Evolutionary conservation across 306 rosid species (phyloP).

Genomic region (Citrullus amarus): DNA sequence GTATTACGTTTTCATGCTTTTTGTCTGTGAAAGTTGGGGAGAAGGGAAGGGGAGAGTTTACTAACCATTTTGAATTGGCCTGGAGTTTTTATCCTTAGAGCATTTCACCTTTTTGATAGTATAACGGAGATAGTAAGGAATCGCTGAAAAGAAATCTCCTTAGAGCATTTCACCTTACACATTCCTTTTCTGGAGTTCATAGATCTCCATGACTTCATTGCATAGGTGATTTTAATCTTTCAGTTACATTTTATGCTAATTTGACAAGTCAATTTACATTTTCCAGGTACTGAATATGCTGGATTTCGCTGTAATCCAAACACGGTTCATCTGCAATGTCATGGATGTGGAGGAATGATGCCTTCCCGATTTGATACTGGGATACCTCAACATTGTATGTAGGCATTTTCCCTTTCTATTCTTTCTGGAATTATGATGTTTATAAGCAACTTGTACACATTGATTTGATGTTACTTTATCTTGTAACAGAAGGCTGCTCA

Average conservation of each 20-base stretch:
- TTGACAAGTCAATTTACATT: background rate
- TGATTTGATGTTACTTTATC: background rate
- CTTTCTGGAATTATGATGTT: conserved; percentile 5
- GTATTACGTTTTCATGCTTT: too few species aligned
- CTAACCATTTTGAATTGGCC: too few species aligned
- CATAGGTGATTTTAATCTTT: background rate
- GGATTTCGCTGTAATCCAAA: conserved; percentile 47
- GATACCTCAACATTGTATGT: conserved; percentile 76
- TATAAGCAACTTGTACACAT: background rate
- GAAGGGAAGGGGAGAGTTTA: too few species aligned
- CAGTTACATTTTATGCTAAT: background rate
- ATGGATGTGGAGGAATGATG: conserved; percentile 95
- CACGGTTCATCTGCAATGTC: conserved; percentile 77
- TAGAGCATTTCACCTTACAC: too few species aligned
- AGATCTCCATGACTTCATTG: background rate
- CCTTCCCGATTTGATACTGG: conserved; percentile 43
- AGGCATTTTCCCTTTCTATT: conserved; percentile 10
- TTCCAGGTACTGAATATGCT: conserved; percentile 44
- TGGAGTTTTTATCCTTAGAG: too few species aligned
- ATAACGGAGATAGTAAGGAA: too few species aligned
- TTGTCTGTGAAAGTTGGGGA: too few species aligned
- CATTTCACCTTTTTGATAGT: too few species aligned
- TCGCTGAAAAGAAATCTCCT: too few species aligned
- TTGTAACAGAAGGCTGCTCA: background rate
- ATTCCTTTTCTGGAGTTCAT: background rate